Conservation (phyloP, 352 stramenopile genomes). For the Phytopythium vexans region DNA sequence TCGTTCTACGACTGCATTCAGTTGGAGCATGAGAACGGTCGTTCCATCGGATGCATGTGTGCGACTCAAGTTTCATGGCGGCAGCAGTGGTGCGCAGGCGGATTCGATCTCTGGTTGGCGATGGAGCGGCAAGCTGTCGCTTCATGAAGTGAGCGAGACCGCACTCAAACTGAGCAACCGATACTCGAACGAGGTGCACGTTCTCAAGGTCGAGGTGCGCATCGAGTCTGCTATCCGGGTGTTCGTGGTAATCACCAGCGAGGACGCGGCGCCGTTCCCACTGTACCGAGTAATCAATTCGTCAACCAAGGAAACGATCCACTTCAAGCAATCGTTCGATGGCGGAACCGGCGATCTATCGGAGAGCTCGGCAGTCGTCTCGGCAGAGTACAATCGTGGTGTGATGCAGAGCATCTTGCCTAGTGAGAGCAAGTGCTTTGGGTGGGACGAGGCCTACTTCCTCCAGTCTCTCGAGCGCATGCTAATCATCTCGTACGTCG, state of each 20-base stretch:
- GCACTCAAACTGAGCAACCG: constrained; percentile 85
- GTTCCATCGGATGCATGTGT: constrained; percentile 63
- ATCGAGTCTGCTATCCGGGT: constrained; percentile 70
- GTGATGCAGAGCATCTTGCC: constrained; percentile 67
- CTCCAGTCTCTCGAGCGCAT: constrained; percentile 63
- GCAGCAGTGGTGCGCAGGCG: constrained; percentile 13
- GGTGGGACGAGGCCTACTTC: constrained; percentile 85
- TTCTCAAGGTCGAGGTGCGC: constrained; percentile 76
- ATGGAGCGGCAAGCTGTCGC: constrained; percentile 80
- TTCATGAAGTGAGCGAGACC: constrained; percentile 83
- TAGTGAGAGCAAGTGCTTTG: constrained; percentile 73
- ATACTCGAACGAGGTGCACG: constrained; percentile 71
- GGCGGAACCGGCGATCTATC: constrained; percentile 37
- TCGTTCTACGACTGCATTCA: constrained; percentile 55
- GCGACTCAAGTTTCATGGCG: constrained; percentile 48
- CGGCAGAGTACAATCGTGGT: constrained; percentile 49
- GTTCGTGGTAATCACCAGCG: constrained; percentile 68
- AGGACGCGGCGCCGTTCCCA: constrained; percentile 58
- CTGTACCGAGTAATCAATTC: constrained; percentile 84
- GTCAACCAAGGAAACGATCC: constrained; percentile 56
- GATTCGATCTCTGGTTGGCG: constrained; percentile 37
- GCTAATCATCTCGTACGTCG: constrained; percentile 56
- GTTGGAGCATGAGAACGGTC: constrained; percentile 49
- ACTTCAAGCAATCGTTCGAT: constrained; percentile 82
- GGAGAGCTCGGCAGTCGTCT: constrained; percentile 32